A percentile compares a stretch with the other conserved stretches of the same genome.
Evolutionary conservation across 2,329 filamentous ascomycete genomes (phyloP).

Genomic region (Leptographium galeiforme): DNA sequence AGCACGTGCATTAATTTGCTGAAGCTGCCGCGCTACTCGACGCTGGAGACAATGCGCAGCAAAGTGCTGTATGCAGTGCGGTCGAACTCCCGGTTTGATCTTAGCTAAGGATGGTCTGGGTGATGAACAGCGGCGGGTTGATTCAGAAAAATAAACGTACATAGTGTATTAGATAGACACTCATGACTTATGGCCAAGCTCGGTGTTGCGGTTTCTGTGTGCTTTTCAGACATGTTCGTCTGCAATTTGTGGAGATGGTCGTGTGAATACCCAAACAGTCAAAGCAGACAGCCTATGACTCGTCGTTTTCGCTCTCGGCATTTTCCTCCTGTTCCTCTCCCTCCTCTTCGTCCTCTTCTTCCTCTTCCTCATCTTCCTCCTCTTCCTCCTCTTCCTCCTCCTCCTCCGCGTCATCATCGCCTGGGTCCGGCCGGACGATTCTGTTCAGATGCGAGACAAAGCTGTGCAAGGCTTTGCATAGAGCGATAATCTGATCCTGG

Average conservation of each 20-base stretch:
- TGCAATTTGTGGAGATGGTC: no score
- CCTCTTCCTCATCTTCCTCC: no score
- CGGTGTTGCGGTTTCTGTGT: no score
- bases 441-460: slow-evolving; percentile 67
- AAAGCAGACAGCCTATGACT: no score
- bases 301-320: no score
- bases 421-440: slow-evolving; percentile 58
- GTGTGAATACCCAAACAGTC: not conserved
- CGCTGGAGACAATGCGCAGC: slow-evolving; percentile 49
- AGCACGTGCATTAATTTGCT: slow-evolving; percentile 93
- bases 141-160: not conserved
- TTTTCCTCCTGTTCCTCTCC: no score
- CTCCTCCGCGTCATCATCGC: slow-evolving; percentile 24
- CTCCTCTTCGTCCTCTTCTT: no score
- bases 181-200: no score
- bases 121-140: not conserved
- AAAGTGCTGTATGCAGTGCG: slow-evolving; percentile 86
- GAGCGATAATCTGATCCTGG: slow-evolving; percentile 49
- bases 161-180: not conserved
- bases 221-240: not conserved
- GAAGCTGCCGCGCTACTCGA: slow-evolving; percentile 75
- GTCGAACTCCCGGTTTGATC: slow-evolving; percentile 83
- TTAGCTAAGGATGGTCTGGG: slow-evolving; percentile 33
- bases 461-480: slow-evolving; percentile 56
- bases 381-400: slow-evolving; percentile 29